Base-by-base conservation (phyloP, 2,329 filamentous ascomycete genomes). In the Sarocladiaceae sp. region DNA sequence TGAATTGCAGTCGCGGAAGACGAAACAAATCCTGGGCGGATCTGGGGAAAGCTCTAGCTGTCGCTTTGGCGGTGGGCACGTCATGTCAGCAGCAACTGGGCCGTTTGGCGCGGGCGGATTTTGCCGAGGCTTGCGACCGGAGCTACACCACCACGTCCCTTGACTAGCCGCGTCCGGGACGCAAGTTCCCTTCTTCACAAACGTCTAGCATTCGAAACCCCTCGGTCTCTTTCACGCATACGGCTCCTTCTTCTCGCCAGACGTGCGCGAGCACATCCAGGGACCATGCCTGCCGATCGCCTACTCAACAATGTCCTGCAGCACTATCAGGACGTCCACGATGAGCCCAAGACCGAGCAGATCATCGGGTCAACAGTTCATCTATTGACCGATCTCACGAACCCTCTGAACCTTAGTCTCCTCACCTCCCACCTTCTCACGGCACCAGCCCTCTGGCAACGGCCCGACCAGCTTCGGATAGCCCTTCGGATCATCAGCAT, bases 341-440 rank as follows among this genome's bases (percentile, higher is more conserved):
- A 75, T 60, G 65, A 66, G 40, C 57, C 60, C 44, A 69, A 68
- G 51, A 75, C 71, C 19, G 68, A 77, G 50, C 73, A 77, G 58
- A 72, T 82, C 53, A 68, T 85, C 55, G 80, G 75, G 50, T 83
- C 81, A 34, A 85, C 83, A 13, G 73, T 78, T 15, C 76, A 80
- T 31, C 75, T 89, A 23, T 72, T 90, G 45, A 76, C 80, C 13
- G 77, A 76, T 40, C 77, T 89, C 43, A 80, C 79, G 49, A 89
- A 89, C 57, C 84, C 84, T 12, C 74, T 86, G 46, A 90, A 90
- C 60, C 72, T 88, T 55, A 78, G 80, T 32, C 71, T 89, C 11
- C 72, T 89, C 44, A 85, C 83, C 1, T 82, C 82, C 20, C 83
- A 89, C 51, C 72, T 88, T 5, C 73, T 89, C 35, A 77, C 76